Evolutionary conservation across 2,329 filamentous ascomycete genomes (phyloP).

Genomic region (Rhinocladiella mackenziei): DNA sequence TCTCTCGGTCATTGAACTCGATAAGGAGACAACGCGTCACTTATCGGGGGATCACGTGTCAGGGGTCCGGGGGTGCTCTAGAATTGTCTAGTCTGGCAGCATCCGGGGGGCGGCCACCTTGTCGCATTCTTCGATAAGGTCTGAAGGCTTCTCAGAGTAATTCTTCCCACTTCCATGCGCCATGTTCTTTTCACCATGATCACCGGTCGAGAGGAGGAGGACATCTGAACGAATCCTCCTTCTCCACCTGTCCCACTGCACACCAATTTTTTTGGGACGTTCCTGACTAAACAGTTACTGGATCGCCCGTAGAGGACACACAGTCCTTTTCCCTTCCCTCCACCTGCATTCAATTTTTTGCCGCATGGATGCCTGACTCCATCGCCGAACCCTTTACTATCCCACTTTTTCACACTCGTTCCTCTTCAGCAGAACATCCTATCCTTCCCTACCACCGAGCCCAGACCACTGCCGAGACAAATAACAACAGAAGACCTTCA

Average conservation of each 20-base stretch:
- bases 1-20: background rate
- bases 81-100: background rate
- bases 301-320: conserved; percentile 23
- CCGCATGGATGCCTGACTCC: conserved; percentile 31
- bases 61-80: conserved; percentile 4
- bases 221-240: conserved; percentile 4
- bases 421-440: conserved; percentile 11
- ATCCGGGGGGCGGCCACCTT: conserved; percentile 2
- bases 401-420: conserved; percentile 24
- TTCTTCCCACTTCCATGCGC: too few relatives aligned
- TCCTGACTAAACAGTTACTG: background rate
- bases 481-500: background rate
- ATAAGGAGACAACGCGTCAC: conserved; percentile 4
- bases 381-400: conserved; percentile 27
- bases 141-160: too few relatives aligned
- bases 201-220: conserved; percentile 7
- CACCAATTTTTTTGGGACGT: conserved; percentile 9
- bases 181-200: conserved; percentile 8
- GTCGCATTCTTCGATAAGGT: background rate
- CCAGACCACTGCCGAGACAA: conserved; percentile 10
- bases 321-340: conserved; percentile 23
- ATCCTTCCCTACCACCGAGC: conserved; percentile 22
- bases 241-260: conserved; percentile 6
- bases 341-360: conserved; percentile 20
- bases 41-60: conserved; percentile 12